A percentile compares a stretch with the other conserved stretches of the same genome.
These are phyloP conservation scores for Coniochaeta sp. DNA, from an alignment of 2,329 filamentous ascomycete genomes.

Conservation along the genomic window DNA sequence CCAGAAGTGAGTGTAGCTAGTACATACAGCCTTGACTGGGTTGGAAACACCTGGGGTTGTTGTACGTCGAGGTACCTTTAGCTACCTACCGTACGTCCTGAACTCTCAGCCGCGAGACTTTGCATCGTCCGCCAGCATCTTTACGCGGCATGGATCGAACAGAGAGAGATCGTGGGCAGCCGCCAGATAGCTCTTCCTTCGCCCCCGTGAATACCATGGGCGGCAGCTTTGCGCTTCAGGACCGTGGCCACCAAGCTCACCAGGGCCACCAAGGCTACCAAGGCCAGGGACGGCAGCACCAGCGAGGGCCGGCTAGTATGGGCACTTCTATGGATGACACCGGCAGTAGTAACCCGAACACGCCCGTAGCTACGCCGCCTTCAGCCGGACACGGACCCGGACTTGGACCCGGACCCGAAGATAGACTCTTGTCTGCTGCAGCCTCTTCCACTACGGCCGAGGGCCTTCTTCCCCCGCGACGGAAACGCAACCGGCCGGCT, in stretches of 20 bases:
- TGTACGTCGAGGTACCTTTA: no score
- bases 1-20: not conserved
- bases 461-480: not conserved
- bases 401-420: not conserved
- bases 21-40: not conserved
- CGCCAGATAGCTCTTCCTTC: not conserved
- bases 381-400: not conserved
- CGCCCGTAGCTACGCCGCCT: not conserved
- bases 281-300: not conserved
- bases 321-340: not conserved
- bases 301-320: not conserved
- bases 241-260: not conserved
- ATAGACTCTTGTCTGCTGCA: not conserved
- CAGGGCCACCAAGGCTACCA: not conserved
- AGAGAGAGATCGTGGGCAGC: not conserved
- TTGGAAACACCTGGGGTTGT: not conserved
- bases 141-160: not conserved
- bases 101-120: not conserved
- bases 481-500: conserved; percentile 22
- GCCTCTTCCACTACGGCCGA: not conserved
- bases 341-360: not conserved
- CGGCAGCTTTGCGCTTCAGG: not conserved
- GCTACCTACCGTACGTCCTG: no score
- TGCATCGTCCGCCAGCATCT: not conserved
- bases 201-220: not conserved